These are phyloP conservation scores for Orbilia quercus DNA, from an alignment of 2,329 filamentous ascomycete genomes.

Conservation along the genomic window DNA sequence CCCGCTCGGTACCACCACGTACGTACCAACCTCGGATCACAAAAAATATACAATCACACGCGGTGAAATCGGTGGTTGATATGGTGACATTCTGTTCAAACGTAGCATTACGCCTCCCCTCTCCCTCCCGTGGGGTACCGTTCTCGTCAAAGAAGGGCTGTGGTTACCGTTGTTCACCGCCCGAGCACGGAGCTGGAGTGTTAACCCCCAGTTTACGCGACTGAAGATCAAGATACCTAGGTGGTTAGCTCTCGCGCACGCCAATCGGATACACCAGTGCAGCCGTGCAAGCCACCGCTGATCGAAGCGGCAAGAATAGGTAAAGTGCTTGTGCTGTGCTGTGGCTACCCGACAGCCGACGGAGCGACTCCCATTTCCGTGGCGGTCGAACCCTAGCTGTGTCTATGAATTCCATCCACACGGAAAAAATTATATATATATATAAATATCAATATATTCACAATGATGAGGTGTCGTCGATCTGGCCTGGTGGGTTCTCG, in stretches of 20 bases:
- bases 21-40: not conserved
- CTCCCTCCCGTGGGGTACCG: too few species aligned
- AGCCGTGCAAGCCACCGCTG: constrained; percentile 30
- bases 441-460: too few species aligned
- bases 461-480: too few species aligned
- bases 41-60: not conserved
- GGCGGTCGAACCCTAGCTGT: not conserved
- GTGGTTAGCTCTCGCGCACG: too few species aligned
- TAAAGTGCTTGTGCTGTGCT: not conserved
- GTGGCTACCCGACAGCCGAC: constrained; percentile 35
- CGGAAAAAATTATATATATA: too few species aligned
- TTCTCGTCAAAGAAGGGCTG: not conserved
- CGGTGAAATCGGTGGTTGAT: not conserved
- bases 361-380: constrained; percentile 43
- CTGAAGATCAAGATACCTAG: too few species aligned
- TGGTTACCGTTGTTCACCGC: constrained; percentile 25
- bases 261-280: constrained; percentile 28
- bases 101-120: not conserved
- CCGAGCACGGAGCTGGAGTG: constrained; percentile 32
- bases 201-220: too few species aligned
- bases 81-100: not conserved
- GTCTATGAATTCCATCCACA: not conserved
- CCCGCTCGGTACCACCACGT: constrained; percentile 27
- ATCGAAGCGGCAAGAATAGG: constrained; percentile 24
- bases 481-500: too few species aligned